Evolutionary conservation across 306 rosid species (phyloP).

Genomic region (Acacia crassicarpa): DNA sequence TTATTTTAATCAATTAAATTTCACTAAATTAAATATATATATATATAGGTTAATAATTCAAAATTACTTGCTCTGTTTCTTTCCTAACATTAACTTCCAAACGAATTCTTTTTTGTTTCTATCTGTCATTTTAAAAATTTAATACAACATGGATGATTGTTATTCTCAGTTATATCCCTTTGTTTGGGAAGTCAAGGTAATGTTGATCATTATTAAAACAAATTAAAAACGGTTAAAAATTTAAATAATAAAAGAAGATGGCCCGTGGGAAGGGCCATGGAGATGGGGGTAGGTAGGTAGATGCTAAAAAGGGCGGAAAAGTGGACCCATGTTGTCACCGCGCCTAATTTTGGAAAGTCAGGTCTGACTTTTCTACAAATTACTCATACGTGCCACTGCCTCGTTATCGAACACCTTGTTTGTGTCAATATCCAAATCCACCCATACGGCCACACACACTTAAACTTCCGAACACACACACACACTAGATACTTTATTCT

Average conservation of each 20-base stretch:
- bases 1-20: not conserved
- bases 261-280: not conserved
- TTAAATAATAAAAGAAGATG: not conserved
- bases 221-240: not conserved
- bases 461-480: too few species aligned
- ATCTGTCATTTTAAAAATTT: not conserved
- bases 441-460: too few species aligned
- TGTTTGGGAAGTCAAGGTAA: not conserved
- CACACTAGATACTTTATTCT: too few species aligned
- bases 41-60: not conserved
- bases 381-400: too few species aligned
- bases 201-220: not conserved
- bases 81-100: not conserved
- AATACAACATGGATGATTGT: not conserved
- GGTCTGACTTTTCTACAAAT: too few species aligned
- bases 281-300: not conserved
- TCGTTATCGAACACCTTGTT: too few species aligned
- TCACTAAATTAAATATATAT: too few species aligned
- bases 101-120: not conserved
- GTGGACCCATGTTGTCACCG: too few species aligned
- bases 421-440: not conserved
- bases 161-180: not conserved
- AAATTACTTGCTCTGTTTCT: not conserved
- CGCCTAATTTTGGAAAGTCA: too few species aligned
- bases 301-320: too few species aligned